phyloP scores from a whole-genome alignment of 352 stramenopile genomes.

The Phytophthora boehmeriae region DNA sequence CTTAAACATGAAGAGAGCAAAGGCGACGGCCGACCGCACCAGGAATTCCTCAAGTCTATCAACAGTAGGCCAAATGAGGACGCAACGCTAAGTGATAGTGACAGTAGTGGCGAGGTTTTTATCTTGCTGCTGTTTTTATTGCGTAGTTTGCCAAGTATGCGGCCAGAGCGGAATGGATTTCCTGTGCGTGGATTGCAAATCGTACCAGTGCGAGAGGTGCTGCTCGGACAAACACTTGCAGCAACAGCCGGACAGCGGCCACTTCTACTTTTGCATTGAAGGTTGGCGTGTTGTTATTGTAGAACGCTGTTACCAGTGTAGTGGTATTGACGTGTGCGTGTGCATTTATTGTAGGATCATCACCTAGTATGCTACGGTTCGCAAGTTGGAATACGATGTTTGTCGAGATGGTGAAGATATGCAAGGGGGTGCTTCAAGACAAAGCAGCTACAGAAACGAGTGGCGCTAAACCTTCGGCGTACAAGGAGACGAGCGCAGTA shows the following conservation, averaged over 20 bases:
- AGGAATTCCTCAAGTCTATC: conserved; percentile 47
- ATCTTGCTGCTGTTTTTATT: conserved; percentile 4
- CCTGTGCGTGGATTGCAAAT: conserved; percentile 57
- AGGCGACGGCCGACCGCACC: conserved; percentile 49
- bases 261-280: conserved; percentile 70
- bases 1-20: conserved; percentile 51
- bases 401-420: conserved; percentile 50
- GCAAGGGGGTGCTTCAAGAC: conserved; percentile 37
- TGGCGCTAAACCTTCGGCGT: neutral
- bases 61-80: conserved; percentile 35
- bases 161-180: conserved; percentile 50
- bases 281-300: conserved; percentile 27
- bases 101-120: too few relatives aligned
- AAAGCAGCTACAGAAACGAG: neutral
- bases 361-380: conserved; percentile 47
- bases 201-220: conserved; percentile 66
- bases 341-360: conserved; percentile 30
- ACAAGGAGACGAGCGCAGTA: conserved; percentile 8
- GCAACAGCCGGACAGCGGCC: conserved; percentile 19
- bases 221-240: conserved; percentile 46
- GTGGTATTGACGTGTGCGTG: neutral
- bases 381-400: conserved; percentile 51
- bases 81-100: neutral
- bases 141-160: conserved; percentile 62
- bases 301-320: neutral